Percentiles rank a stretch among this genome's conserved stretches.
These are phyloP conservation scores for Tolypocladium guangdongense DNA, from an alignment of 2,329 filamentous ascomycete species.

Conservation along the genomic window DNA sequence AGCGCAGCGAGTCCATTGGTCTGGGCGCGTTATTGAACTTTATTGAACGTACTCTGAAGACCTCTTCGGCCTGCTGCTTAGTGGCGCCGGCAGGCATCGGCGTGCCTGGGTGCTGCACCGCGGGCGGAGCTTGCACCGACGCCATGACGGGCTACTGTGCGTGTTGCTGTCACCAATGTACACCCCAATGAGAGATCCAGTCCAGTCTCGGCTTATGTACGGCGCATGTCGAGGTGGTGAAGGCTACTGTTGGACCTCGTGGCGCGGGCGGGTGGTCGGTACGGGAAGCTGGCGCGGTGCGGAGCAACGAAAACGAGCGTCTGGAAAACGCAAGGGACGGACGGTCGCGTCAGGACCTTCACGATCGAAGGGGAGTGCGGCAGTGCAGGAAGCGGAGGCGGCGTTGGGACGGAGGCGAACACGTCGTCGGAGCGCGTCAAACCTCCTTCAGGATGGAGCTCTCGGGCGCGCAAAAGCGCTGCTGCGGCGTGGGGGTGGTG, in stretches of 20 bases:
- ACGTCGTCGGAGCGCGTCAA: constrained; percentile 17
- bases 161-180: constrained; percentile 10
- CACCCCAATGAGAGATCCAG: constrained; percentile 12
- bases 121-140: constrained; percentile 63
- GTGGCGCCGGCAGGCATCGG: constrained; percentile 57
- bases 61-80: constrained; percentile 67
- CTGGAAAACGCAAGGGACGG: constrained; percentile 1
- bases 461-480: constrained; percentile 5
- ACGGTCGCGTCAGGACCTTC: constrained; percentile 14
- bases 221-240: constrained; percentile 27
- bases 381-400: constrained; percentile 6
- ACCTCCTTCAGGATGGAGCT: constrained; percentile 3
- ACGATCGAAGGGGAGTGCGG: constrained; percentile 6
- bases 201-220: constrained; percentile 17
- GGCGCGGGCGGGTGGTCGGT: constrained; percentile 1
- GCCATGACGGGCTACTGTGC: constrained; percentile 49
- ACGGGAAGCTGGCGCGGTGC: constrained; percentile 10
- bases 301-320: background rate
- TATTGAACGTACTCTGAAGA: constrained; percentile 54
- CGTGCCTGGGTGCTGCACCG: constrained; percentile 54
- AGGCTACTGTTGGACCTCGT: constrained; percentile 8
- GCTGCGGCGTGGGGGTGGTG: constrained; percentile 8
- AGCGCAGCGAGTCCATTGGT: background rate
- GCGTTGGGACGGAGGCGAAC: constrained; percentile 12
- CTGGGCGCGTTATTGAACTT: background rate